phyloP scores from a whole-genome alignment of 2,329 filamentous ascomycete species.

The Penicillium capsulatum region DNA sequence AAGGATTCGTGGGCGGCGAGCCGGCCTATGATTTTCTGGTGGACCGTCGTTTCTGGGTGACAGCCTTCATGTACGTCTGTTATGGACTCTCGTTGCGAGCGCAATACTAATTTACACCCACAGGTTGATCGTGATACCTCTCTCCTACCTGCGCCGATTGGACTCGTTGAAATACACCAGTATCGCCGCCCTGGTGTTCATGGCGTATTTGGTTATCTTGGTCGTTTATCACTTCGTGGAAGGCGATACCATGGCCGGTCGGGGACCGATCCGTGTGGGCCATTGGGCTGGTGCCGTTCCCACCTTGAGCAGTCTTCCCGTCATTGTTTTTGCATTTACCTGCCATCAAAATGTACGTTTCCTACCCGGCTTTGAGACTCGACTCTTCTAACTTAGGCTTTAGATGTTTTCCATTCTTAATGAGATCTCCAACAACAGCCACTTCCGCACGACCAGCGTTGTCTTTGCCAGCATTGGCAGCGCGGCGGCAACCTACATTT shows the following conservation, averaged over 20 bases:
- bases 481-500: constrained; percentile 78
- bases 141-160: constrained; percentile 84
- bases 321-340: constrained; percentile 98
- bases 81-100: background rate
- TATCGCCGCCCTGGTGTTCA: constrained; percentile 82
- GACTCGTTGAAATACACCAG: constrained; percentile 98
- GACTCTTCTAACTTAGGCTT: constrained; percentile 12
- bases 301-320: constrained; percentile 79
- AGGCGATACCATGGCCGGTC: constrained; percentile 69
- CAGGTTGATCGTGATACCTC: constrained; percentile 84
- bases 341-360: constrained; percentile 87
- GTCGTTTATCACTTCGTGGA: constrained; percentile 87
- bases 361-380: background rate
- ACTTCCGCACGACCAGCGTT: constrained; percentile 71
- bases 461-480: constrained; percentile 80
- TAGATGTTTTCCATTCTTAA: constrained; percentile 99
- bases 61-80: constrained; percentile 73
- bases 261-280: constrained; percentile 70
- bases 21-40: constrained; percentile 68
- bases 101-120: background rate
- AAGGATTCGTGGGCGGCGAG: constrained; percentile 67
- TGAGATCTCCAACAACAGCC: constrained; percentile 82
- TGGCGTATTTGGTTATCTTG: constrained; percentile 87
- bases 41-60: constrained; percentile 95
- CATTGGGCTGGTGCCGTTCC: constrained; percentile 74